phyloP scores from a whole-genome alignment of 441 rosid genomes.

The Syzygium malaccense region DNA sequence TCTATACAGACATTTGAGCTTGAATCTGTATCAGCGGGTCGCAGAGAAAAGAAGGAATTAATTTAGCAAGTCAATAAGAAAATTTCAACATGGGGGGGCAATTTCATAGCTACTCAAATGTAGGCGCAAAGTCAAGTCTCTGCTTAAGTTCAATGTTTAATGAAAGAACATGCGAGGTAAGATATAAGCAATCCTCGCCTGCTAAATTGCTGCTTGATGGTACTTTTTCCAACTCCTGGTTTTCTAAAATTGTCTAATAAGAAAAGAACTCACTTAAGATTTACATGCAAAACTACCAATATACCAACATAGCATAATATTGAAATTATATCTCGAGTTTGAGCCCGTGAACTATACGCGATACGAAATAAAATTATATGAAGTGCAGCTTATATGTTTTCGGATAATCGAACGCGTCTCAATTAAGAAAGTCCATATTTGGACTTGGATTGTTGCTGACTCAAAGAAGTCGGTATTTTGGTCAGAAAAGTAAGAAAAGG shows the following conservation, averaged over 20 bases:
- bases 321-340: too few relatives aligned
- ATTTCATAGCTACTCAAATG: not conserved
- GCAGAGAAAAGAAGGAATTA: not conserved
- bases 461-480: too few relatives aligned
- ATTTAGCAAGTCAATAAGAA: not conserved
- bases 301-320: not conserved
- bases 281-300: not conserved
- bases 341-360: too few relatives aligned
- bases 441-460: too few relatives aligned
- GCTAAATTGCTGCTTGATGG: not conserved
- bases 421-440: too few relatives aligned
- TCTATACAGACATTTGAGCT: conserved; percentile 87
- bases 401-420: too few relatives aligned
- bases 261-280: not conserved
- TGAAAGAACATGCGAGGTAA: not conserved
- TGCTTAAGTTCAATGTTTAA: not conserved
- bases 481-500: too few relatives aligned
- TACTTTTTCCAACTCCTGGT: not conserved
- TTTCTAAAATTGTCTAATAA: not conserved
- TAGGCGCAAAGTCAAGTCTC: not conserved
- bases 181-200: not conserved
- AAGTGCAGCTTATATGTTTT: too few relatives aligned
- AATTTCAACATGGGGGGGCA: not conserved
- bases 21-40: conserved; percentile 42
- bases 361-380: too few relatives aligned